phyloP scores from a whole-genome alignment of 345 rosid genomes.

The Pelargonium nanum region DNA sequence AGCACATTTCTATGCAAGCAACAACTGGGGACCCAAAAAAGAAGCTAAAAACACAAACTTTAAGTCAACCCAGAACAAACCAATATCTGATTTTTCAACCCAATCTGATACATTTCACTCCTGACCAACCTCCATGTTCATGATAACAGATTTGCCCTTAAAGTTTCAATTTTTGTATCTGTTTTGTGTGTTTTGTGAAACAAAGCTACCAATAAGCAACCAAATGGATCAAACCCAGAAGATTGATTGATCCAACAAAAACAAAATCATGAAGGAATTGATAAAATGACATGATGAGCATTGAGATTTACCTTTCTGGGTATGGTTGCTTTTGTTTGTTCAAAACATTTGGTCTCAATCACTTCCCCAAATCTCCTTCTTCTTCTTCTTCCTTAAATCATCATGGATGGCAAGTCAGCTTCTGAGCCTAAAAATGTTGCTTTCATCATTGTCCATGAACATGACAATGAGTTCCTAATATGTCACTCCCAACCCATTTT shows the following conservation, averaged over 20 bases:
- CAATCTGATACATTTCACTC: no score
- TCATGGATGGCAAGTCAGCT: neutral
- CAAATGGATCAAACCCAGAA: neutral
- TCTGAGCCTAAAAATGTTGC: neutral
- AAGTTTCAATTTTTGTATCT: neutral
- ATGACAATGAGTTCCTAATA: no score
- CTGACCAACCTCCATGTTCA: neutral
- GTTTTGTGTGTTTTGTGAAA: neutral
- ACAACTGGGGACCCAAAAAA: neutral
- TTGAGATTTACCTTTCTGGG: neutral
- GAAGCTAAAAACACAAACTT: neutral
- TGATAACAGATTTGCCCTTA: neutral
- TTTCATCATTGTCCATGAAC: neutral
- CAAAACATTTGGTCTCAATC: neutral
- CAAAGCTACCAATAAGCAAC: neutral
- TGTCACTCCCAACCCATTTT: no score
- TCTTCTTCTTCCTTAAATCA: no score
- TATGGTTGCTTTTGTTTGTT: neutral
- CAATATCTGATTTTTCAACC: neutral
- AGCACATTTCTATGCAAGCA: no score
- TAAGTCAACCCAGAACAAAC: neutral
- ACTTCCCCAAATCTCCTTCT: neutral
- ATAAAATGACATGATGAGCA: neutral
- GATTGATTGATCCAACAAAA: neutral
- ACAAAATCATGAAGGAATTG: neutral